A percentile compares a stretch with the other conserved stretches of the same genome.
These are phyloP conservation scores for Talinum fruticosum DNA, from an alignment of 148 eudicot species.

Conservation along the genomic window DNA sequence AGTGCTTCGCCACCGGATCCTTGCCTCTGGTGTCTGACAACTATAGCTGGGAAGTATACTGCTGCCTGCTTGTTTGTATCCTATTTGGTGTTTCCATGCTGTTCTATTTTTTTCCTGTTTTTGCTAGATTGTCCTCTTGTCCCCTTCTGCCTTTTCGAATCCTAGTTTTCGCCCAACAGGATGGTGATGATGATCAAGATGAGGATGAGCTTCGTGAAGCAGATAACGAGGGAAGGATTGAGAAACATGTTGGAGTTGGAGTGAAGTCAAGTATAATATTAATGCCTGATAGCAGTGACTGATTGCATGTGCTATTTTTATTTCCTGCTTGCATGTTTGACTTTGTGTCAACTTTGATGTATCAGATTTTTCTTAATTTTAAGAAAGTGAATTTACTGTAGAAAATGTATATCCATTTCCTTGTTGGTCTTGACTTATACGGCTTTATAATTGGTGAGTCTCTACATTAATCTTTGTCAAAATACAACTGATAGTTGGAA, in stretches of 20 bases:
- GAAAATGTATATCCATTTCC: neutral
- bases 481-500: neutral
- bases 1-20: no score
- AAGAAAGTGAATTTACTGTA: neutral
- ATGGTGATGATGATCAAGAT: constrained; percentile 83
- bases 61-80: constrained; percentile 9
- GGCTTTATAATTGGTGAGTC: no score
- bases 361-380: neutral
- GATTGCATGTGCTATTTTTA: constrained; percentile 3
- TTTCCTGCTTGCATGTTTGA: neutral
- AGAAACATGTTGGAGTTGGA: constrained; percentile 96
- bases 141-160: constrained; percentile 13
- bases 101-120: no score
- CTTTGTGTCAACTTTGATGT: constrained; percentile 4
- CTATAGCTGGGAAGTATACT: neutral
- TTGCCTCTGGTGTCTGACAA: neutral
- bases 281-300: neutral
- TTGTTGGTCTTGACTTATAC: neutral
- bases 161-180: constrained; percentile 41
- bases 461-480: no score
- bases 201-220: constrained; percentile 82
- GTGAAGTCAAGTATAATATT: constrained; percentile 68
- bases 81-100: neutral
- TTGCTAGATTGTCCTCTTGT: neutral
- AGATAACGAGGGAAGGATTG: constrained; percentile 84